Conservation (phyloP, 2,329 filamentous ascomycete species). For the Alternaria arbusti region DNA sequence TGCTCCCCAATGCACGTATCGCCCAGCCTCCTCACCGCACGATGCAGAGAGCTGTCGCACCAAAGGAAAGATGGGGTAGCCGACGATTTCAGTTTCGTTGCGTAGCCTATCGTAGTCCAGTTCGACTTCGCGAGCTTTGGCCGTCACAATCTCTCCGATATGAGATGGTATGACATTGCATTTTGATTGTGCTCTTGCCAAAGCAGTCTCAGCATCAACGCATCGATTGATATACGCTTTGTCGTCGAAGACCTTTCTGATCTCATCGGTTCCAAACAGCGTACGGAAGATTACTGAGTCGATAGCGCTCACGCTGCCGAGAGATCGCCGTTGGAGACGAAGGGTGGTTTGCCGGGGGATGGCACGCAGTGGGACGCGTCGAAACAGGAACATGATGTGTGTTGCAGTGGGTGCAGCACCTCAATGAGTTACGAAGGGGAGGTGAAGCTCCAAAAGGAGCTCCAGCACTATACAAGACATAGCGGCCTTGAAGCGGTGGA, state of each 20-base stretch:
- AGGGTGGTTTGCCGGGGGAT: slow-evolving; percentile 21
- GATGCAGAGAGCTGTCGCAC: slow-evolving; percentile 56
- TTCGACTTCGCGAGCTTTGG: slow-evolving; percentile 37
- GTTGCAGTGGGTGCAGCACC: slow-evolving; percentile 8
- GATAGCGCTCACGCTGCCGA: slow-evolving; percentile 49
- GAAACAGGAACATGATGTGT: slow-evolving; percentile 38
- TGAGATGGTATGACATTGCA: slow-evolving; percentile 57
- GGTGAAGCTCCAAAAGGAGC: slow-evolving; percentile 10
- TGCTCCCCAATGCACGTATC: slow-evolving; percentile 65
- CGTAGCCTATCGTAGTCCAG: slow-evolving; percentile 55
- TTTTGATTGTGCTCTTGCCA: slow-evolving; percentile 59
- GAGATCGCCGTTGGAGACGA: slow-evolving; percentile 26
- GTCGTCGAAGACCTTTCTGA: slow-evolving; percentile 59
- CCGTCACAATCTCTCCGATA: slow-evolving; percentile 41
- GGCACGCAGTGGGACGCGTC: slow-evolving; percentile 29
- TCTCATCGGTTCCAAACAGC: slow-evolving; percentile 60
- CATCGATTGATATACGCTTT: slow-evolving; percentile 57
- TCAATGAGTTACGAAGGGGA: slow-evolving; percentile 8
- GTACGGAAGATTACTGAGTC: slow-evolving; percentile 61
- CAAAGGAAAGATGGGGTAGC: slow-evolving; percentile 61
- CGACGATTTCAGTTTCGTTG: slow-evolving; percentile 59
- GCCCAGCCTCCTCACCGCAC: slow-evolving; percentile 45
- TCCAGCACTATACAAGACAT: slow-evolving; percentile 14
- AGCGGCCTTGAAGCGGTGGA: slow-evolving; percentile 13
- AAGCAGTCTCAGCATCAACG: slow-evolving; percentile 59